phyloP scores from a whole-genome alignment of 208 protist genomes.

The Sergeia podlipaevii region DNA sequence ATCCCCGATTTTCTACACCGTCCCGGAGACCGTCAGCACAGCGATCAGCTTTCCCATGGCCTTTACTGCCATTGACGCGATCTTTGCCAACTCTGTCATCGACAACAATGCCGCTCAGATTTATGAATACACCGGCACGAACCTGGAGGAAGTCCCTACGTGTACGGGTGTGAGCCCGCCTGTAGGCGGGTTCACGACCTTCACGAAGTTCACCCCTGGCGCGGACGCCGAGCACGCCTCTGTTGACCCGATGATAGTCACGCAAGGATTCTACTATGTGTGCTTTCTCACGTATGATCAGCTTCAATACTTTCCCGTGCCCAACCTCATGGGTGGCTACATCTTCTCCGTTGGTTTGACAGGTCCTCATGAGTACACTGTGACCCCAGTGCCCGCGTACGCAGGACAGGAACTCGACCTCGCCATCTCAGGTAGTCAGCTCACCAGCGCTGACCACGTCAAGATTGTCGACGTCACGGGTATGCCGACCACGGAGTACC shows the following conservation, averaged over 20 bases:
- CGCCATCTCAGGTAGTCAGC: constrained; percentile 62
- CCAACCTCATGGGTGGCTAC: constrained; percentile 62
- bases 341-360: constrained; percentile 78
- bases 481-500: constrained; percentile 16
- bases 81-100: constrained; percentile 55
- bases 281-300: constrained; percentile 80
- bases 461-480: constrained; percentile 65
- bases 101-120: constrained; percentile 41
- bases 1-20: constrained; percentile 77
- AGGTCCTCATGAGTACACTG: constrained; percentile 74
- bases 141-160: constrained; percentile 21
- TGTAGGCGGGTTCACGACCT: constrained; percentile 36
- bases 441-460: constrained; percentile 60
- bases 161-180: constrained; percentile 36
- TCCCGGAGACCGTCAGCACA: constrained; percentile 39
- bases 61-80: constrained; percentile 53
- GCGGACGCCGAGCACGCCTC: constrained; percentile 36
- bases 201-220: constrained; percentile 72
- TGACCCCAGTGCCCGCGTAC: constrained; percentile 51
- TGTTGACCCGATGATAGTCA: constrained; percentile 44
- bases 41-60: constrained; percentile 55
- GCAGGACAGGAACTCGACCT: constrained; percentile 64
- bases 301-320: constrained; percentile 44
- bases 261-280: constrained; percentile 71
- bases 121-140: constrained; percentile 21